Evolutionary conservation across 1,284 basidiomycete genomes (phyloP), one percentile per base, ranked within the genome.

Genomic region (Amylostereum areolatum): DNA sequence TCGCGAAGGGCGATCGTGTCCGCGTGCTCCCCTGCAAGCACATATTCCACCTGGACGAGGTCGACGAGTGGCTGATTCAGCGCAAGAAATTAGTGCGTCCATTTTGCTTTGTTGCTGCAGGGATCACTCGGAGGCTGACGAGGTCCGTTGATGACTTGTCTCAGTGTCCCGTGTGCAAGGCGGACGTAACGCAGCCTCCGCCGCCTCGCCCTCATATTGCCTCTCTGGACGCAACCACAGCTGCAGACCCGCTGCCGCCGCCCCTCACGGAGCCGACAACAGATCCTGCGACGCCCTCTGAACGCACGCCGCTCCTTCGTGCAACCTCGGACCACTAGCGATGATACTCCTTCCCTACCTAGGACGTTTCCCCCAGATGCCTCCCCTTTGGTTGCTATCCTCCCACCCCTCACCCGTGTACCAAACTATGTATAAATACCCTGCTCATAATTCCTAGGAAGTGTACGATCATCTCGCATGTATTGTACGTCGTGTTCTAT

Each of bases 11-110:
- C 2, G 93, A 97, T 62, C 77, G 82, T 54, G 90, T 96, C 33
- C 80, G 92, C 55, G 89, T 94, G 46, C 65, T 96, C 43, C 93
- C 93, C 0, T 97, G 93, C 61, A 85, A 89, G 47, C 93, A 96
- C 63, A 82, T 95, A 49, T 92, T 90, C 65, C 89, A 92, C 66
- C 72, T 88, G 48, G 81, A 85, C 42, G 92, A 95, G 66, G 83
- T 95, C 40, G 91, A 93, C 62, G 78, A 85, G 57, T 97, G 93
- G 93, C 69, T 97, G 52, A 85, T 93, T 52, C 83, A 87, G 55
- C 81, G 88, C 66, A 90, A 92, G 72, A 93, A 95, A 71, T 69
- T 93, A 64, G 91, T 92, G 60, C 61, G 85, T 75, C 37, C 40
- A 43, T 33, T 43, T 31, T 30, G 7, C 41, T 43, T 35, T 35